phyloP scores from a whole-genome alignment of 345 rosid species.

The Hevea brasiliensis region DNA sequence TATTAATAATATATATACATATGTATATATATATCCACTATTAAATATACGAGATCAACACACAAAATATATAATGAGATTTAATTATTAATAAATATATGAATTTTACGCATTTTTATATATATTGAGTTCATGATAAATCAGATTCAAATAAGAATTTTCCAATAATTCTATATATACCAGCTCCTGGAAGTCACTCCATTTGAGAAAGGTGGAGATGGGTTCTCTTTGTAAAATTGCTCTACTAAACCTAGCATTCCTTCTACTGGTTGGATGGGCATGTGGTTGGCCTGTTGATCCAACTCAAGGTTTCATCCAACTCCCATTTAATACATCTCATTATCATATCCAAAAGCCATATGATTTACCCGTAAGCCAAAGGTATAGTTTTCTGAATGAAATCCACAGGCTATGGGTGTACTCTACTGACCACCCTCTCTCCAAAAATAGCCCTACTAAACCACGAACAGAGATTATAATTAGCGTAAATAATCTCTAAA shows the following conservation, averaged over 20 bases:
- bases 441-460: conserved; percentile 11
- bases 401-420: conserved; percentile 15
- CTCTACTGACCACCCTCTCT: conserved; percentile 10
- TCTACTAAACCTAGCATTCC: neutral
- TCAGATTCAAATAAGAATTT: too few relatives aligned
- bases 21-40: too few relatives aligned
- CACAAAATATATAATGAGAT: too few relatives aligned
- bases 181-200: too few relatives aligned
- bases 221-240: neutral
- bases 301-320: neutral
- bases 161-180: too few relatives aligned
- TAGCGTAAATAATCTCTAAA: neutral
- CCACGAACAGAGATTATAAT: conserved; percentile 13
- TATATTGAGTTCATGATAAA: too few relatives aligned
- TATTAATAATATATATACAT: too few relatives aligned
- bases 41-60: too few relatives aligned
- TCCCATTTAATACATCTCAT: neutral
- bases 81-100: too few relatives aligned
- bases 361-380: neutral
- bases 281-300: conserved; percentile 5
- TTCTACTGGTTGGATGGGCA: neutral
- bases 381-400: conserved; percentile 2
- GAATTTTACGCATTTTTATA: too few relatives aligned
- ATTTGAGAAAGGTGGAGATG: neutral
- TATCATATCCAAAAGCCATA: conserved; percentile 8